These are phyloP conservation scores for Lasiodiplodia hormozganensis DNA, from an alignment of 2,329 filamentous ascomycete genomes.

Conservation along the genomic window DNA sequence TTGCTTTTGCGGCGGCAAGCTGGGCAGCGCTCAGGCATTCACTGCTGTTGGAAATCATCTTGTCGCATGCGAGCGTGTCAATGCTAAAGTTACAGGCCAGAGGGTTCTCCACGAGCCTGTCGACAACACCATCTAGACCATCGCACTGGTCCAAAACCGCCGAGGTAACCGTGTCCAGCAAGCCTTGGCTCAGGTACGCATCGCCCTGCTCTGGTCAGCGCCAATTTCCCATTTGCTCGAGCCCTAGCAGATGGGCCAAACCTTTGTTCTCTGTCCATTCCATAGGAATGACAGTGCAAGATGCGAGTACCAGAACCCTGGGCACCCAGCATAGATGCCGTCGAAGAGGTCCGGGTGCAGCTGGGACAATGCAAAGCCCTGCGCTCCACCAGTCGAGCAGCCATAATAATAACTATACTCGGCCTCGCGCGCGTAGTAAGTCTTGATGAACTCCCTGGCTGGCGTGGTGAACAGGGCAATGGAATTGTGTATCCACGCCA, in stretches of 20 bases:
- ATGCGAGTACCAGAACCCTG: slow-evolving; percentile 32
- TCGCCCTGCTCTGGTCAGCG: slow-evolving; percentile 27
- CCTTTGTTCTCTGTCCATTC: slow-evolving; percentile 31
- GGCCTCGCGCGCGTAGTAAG: slow-evolving; percentile 14
- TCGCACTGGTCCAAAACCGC: slow-evolving; percentile 49
- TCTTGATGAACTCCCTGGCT: slow-evolving; percentile 27
- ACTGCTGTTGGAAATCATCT: slow-evolving; percentile 18
- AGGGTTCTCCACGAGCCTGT: slow-evolving; percentile 50
- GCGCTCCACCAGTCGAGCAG: slow-evolving; percentile 32
- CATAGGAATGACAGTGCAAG: slow-evolving; percentile 32
- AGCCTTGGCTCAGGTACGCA: slow-evolving; percentile 37
- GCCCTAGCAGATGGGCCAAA: not conserved
- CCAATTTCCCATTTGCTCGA: not conserved
- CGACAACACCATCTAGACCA: slow-evolving; percentile 46
- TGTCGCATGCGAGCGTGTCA: slow-evolving; percentile 39
- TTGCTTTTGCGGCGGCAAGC: slow-evolving; percentile 40
- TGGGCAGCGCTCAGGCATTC: slow-evolving; percentile 44
- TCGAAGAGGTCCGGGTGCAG: slow-evolving; percentile 32
- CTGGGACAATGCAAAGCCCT: slow-evolving; percentile 33
- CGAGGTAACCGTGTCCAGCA: slow-evolving; percentile 43
- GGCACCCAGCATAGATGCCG: slow-evolving; percentile 32
- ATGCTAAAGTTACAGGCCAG: slow-evolving; percentile 47
- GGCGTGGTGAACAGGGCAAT: slow-evolving; percentile 31
- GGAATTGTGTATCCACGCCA: slow-evolving; percentile 31
- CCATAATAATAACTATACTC: slow-evolving; percentile 31